Base-by-base conservation (phyloP, 805 yeast species). In the Sungouiozyma ichnusensis region DNA sequence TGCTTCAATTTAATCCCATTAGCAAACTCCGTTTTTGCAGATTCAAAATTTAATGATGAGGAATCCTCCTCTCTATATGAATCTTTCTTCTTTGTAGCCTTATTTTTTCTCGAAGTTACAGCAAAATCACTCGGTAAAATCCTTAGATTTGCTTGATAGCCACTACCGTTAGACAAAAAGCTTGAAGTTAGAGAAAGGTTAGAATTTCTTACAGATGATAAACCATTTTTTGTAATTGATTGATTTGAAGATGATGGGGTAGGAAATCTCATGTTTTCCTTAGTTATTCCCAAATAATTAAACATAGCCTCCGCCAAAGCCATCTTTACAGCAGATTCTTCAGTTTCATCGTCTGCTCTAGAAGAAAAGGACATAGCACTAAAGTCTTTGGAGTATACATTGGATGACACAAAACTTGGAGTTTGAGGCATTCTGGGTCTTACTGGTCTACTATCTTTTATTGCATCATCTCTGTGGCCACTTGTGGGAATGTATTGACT, bases 301-400 rank as follows among this genome's bases (percentile, higher is more conserved):
- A 86, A 80, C 35, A 87, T 72, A 19, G 78, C 80, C 50, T 84
- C 94, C 4, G 80, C 72, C 1, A 87, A 59, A 0, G 90, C 85
- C 16, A 71, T 65, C 41, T 82, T 65, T 19, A 81, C 59, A 0
- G 82, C 70, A 0, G 76, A 67, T 38, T 82, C 90, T 50, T 83
- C 87, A 0, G 82, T 76, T 49, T 81, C 90, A 24, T 24, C 29
- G 45, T 81, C 85, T 27, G 76, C 79, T 24, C 71, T 76, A 4
- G 80, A 70, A 48, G 78, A 75, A 11, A 66, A 42, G 2, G 54
- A 51, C 33, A 66, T 51, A 16, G 58, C 63, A 14, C 33, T 37
- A 4, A 33, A 20, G 39, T 24, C 29, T 11, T 11, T 24, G 6
- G 29, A 11, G 11, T 39, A 38, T 3, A 35, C 19, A 13, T 39